Base-by-base conservation (phyloP, 106 monocot species). In the Dendrobium nobile region DNA sequence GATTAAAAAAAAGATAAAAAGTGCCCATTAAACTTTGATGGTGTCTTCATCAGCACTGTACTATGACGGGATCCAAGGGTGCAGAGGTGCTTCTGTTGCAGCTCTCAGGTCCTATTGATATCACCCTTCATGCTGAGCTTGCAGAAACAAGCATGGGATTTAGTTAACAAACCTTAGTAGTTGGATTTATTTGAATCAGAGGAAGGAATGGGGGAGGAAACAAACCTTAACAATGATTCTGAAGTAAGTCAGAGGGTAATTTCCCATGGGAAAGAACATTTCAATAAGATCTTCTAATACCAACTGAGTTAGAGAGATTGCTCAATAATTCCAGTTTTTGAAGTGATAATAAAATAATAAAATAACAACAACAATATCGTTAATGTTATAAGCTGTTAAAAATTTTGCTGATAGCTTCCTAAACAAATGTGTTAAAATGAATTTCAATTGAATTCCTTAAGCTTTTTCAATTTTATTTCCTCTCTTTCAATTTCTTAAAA, bases 261-360 rank as follows among this genome's bases (percentile, higher is more conserved):
- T 90, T 11, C 97, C 97, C 4, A 88, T 90, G 4, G 94, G 92
- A 59, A 92, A 92, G 84, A 94, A 89, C 15, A 87, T 89, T 82
- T 92, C 97, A 5, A 94, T 88, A 11, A 97, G 88, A 81, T 97
- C 97, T 41, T 88, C 93, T 86, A 97, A 77, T 19, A 97, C 94
- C 41, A 97, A 79, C 82, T 97, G 94, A 5, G 97, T 92, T 78
- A 94, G 97, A 16, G 97, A 83, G 41, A 97, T 86, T 33, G 92
- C 97, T 85, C 92, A 87, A 79, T 97, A 90, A 47, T 82, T 88
- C 97, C 97, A 97, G 75, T 94, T 94, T 97, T 83, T 9, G 2
- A 45, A 81, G 11, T 64, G 33, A 37, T 33, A 70, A 59, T 59
- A 4, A 4, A 70, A 37, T 33, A 70, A 59, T 59, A 4, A 4